Evolutionary conservation across 495 filamentous ascomycete genomes (phyloP), one percentile per base, ranked within the genome.

Genomic region (Daldinia concentrica): DNA sequence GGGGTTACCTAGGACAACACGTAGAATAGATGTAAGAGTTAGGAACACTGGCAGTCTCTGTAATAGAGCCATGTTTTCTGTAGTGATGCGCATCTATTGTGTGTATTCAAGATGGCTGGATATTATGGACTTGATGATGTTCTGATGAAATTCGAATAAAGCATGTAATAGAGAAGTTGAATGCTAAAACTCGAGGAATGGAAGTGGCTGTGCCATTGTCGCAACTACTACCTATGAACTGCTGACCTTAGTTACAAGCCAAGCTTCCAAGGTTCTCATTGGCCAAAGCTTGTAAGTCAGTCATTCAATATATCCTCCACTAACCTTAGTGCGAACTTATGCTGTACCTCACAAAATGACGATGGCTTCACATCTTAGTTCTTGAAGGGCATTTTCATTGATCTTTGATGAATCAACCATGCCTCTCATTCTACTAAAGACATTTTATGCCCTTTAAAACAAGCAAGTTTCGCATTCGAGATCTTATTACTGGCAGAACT

Each of bases 1-100:
- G 51, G 68, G 66, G 50, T 45, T 73, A 19, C 69, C 59, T 30
- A 78, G 63, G 15, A 68, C 58, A 52, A 66, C 26, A 37, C 64
- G 51, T 8, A 69, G 26, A 32, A 48, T 32, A 29, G 64, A 58
- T 36, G 71, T 26, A 1, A 71, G 41, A 52, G 27, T 55, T 4
- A 66, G 64, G n/a, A 71, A 58, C 6, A 60, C 48, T 17, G 73
- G 70, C 29, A 70, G 29, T 26, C 62, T 69, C 55, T 37, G 37
- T 62, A 68, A 39, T 15, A 48, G 37, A 11, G 71, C 26, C 71
- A 73, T 73, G 24, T 69, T 63, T 19, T 39, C 24, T 11, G 29
- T 37, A n/a, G n/a, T n/a, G 12, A 24, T 29, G 56, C 32, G 55
- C 19, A 56, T 39, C 24, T 62, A 19, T n/a, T 65, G 11, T 39